These are phyloP conservation scores for Bretschneidera sinensis DNA, from an alignment of 345 rosid species.

Conservation along the genomic window DNA sequence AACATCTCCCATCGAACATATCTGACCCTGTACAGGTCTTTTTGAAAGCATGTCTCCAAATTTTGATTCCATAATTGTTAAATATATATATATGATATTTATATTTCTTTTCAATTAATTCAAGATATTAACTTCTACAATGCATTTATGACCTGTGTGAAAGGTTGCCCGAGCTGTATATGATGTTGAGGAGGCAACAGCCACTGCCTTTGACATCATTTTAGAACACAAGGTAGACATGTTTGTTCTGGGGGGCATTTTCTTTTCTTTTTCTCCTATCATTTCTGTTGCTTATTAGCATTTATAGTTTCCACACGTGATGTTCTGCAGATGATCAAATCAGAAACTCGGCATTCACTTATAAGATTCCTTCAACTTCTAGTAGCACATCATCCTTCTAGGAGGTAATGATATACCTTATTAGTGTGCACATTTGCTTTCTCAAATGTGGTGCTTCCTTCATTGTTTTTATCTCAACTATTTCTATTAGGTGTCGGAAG, in stretches of 20 bases:
- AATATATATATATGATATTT: constrained; percentile 1
- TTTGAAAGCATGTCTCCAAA: constrained; percentile 17
- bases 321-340: constrained; percentile 66
- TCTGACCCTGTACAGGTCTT: constrained; percentile 81
- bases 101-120: neutral
- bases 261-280: constrained; percentile 2
- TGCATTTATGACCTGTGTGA: constrained; percentile 18
- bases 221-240: constrained; percentile 57
- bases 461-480: constrained; percentile 27
- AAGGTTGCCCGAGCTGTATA: constrained; percentile 81
- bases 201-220: constrained; percentile 76
- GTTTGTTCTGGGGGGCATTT: neutral
- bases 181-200: constrained; percentile 93
- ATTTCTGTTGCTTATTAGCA: constrained; percentile 13
- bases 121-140: constrained; percentile 18
- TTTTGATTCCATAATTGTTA: neutral
- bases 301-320: constrained; percentile 9
- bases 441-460: constrained; percentile 20
- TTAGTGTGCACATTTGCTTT: constrained; percentile 6
- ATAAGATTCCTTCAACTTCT: constrained; percentile 81
- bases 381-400: constrained; percentile 93
- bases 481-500: constrained; percentile 74
- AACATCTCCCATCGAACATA: constrained; percentile 53
- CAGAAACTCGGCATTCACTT: constrained; percentile 68
- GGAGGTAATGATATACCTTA: constrained; percentile 41